These are phyloP conservation scores for Globisporangium lucens DNA, from an alignment of 352 stramenopile species.

Conservation along the genomic window DNA sequence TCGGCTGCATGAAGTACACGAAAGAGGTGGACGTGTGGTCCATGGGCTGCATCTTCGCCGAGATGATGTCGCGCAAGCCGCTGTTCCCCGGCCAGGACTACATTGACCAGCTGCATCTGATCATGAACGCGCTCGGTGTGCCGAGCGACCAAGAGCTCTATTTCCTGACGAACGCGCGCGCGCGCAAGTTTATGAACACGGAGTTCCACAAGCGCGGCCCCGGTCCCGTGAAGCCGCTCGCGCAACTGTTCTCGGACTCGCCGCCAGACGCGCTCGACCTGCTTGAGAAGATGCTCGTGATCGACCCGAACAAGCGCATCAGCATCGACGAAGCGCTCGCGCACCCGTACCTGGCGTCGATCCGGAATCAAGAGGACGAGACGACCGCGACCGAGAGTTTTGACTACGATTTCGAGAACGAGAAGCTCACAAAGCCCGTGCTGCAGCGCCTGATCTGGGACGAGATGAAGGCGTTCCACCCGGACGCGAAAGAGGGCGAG, in stretches of 20 bases:
- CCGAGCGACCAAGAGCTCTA: slow-evolving; percentile 93
- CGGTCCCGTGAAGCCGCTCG: slow-evolving; percentile 59
- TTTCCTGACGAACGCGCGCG: slow-evolving; percentile 94
- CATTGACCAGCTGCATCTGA: slow-evolving; percentile 95
- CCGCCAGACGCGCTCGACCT: slow-evolving; percentile 77
- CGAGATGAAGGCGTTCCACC: slow-evolving; percentile 80
- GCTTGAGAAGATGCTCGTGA: slow-evolving; percentile 90
- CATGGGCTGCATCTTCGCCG: slow-evolving; percentile 99
- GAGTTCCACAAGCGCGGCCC: slow-evolving; percentile 73
- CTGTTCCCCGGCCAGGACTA: slow-evolving; percentile 96
- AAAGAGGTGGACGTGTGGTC: slow-evolving; percentile 92
- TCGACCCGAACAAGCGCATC: slow-evolving; percentile 90
- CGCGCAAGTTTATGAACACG: slow-evolving; percentile 82
- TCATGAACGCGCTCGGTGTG: slow-evolving; percentile 96
- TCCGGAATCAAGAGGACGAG: slow-evolving; percentile 89
- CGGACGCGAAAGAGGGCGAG: slow-evolving; percentile 41
- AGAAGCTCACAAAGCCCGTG: slow-evolving; percentile 79
- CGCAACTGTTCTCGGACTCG: slow-evolving; percentile 72
- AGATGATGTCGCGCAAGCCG: slow-evolving; percentile 97
- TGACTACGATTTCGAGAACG: slow-evolving; percentile 87
- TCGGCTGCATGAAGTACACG: slow-evolving; percentile 87
- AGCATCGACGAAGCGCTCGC: slow-evolving; percentile 90
- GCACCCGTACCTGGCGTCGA: slow-evolving; percentile 86
- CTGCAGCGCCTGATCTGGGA: slow-evolving; percentile 85
- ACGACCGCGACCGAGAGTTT: slow-evolving; percentile 66